These are phyloP conservation scores for Ascoidea rubescens DNA, from an alignment of 805 yeast species.

Conservation along the genomic window DNA sequence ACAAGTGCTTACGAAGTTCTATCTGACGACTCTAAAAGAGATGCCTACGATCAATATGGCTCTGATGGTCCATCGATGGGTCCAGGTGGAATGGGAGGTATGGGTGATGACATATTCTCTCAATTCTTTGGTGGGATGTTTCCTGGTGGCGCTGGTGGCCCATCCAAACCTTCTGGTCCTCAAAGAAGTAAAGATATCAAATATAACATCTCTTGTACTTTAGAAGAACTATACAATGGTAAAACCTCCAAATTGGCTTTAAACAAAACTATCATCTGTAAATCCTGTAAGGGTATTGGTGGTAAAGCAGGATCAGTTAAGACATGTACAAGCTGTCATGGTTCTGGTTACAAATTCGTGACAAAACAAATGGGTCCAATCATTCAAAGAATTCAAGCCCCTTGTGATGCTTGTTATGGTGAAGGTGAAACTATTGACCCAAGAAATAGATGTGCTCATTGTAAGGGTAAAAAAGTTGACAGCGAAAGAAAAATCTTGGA, in stretches of 20 bases:
- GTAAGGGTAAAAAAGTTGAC: conserved; percentile 80
- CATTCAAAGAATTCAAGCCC: conserved; percentile 94
- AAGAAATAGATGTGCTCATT: conserved; percentile 75
- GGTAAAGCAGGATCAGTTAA: conserved; percentile 87
- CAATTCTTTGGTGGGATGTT: conserved; percentile 73
- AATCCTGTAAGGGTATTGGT: conserved; percentile 86
- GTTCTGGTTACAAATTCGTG: conserved; percentile 81
- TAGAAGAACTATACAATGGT: conserved; percentile 91
- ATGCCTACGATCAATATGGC: conserved; percentile 79
- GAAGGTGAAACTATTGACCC: conserved; percentile 79
- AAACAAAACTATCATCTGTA: conserved; percentile 83
- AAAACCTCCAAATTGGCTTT: conserved; percentile 88
- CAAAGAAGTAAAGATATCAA: conserved; percentile 82
- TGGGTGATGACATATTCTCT: conserved; percentile 61
- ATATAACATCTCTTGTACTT: conserved; percentile 71
- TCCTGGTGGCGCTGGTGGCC: conserved; percentile 37
- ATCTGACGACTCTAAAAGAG: conserved; percentile 80
- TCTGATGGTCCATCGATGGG: conserved; percentile 81
- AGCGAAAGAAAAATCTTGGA: conserved; percentile 86
- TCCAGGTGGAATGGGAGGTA: conserved; percentile 55
- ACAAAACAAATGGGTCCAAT: conserved; percentile 99
- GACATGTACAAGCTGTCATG: conserved; percentile 78
- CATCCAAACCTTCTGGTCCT: conserved; percentile 69
- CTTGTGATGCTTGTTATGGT: conserved; percentile 87
- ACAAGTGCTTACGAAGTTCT: conserved; percentile 83